Percentiles rank a stretch among this genome's conserved stretches.
Conservation (phyloP, 1,284 basidiomycete species). For the Lentinus polychrous region DNA sequence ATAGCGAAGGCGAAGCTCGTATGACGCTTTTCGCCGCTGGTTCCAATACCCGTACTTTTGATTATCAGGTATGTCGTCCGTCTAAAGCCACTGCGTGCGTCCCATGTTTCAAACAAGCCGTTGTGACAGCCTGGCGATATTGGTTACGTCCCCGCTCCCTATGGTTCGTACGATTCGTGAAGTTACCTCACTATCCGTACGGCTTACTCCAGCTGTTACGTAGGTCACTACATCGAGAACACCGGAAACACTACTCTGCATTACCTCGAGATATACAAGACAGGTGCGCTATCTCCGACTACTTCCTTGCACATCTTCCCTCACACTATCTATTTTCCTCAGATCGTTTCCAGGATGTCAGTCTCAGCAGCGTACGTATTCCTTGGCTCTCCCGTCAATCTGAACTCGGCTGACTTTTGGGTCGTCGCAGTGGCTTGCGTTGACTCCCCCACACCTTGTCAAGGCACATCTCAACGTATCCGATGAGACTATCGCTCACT, state of each 20-base stretch:
- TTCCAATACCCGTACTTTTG: slow-evolving; percentile 59
- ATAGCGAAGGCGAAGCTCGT: slow-evolving; percentile 49
- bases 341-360: slow-evolving; percentile 53
- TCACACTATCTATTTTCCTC: not conserved
- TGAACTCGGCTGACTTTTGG: slow-evolving; percentile 2
- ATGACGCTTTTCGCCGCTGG: slow-evolving; percentile 59
- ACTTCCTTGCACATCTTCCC: not conserved
- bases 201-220: not conserved
- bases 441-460: slow-evolving; percentile 50
- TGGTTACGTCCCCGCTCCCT: slow-evolving; percentile 46
- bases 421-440: slow-evolving; percentile 48
- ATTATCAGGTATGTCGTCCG: slow-evolving; percentile 43
- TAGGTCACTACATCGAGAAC: slow-evolving; percentile 63
- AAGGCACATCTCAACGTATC: slow-evolving; percentile 48
- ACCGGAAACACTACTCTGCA: slow-evolving; percentile 54
- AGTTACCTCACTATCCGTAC: not conserved
- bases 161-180: slow-evolving; percentile 27
- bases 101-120: not conserved
- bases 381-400: slow-evolving; percentile 1
- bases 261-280: slow-evolving; percentile 58
- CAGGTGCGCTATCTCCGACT: slow-evolving; percentile 26
- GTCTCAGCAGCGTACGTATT: slow-evolving; percentile 24
- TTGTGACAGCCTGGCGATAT: slow-evolving; percentile 8
- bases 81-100: too few species aligned
- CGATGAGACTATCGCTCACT: slow-evolving; percentile 38